A percentile compares a stretch with the other conserved stretches of the same genome.
Conservation (phyloP, 2,329 filamentous ascomycete genomes). For the Colletotrichum tofieldiae region DNA sequence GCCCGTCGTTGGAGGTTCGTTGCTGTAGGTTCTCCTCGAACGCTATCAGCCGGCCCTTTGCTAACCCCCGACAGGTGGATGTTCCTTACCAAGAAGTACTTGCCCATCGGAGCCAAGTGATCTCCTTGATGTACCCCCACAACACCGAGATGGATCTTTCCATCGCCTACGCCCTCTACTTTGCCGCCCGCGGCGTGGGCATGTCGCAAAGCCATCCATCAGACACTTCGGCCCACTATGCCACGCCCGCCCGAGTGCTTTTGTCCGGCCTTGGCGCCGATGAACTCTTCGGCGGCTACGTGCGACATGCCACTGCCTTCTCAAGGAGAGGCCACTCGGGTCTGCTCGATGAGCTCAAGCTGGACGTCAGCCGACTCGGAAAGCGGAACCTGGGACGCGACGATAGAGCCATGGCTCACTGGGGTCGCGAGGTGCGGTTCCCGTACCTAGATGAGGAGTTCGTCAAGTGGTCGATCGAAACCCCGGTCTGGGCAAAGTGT, state of each 20-base stretch:
- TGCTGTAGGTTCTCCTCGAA: slow-evolving; percentile 62
- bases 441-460: slow-evolving; percentile 92
- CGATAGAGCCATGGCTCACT: slow-evolving; percentile 91
- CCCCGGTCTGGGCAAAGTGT: slow-evolving; percentile 88
- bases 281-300: slow-evolving; percentile 95
- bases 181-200: slow-evolving; percentile 85
- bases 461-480: slow-evolving; percentile 83
- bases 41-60: slow-evolving; percentile 1
- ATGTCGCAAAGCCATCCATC: slow-evolving; percentile 53
- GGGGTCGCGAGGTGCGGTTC: slow-evolving; percentile 90
- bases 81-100: slow-evolving; percentile 84
- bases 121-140: slow-evolving; percentile 89
- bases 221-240: slow-evolving; percentile 63
- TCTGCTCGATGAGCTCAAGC: slow-evolving; percentile 84
- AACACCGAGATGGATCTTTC: slow-evolving; percentile 99
- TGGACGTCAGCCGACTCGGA: slow-evolving; percentile 89
- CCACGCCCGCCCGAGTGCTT: slow-evolving; percentile 83
- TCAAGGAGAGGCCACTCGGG: slow-evolving; percentile 77
- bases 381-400: slow-evolving; percentile 96
- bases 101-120: slow-evolving; percentile 77
- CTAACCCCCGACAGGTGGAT: slow-evolving; percentile 70
- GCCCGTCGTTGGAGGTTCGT: slow-evolving; percentile 86
- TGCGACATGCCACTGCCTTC: slow-evolving; percentile 85
- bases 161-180: slow-evolving; percentile 94
- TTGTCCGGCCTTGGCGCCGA: slow-evolving; percentile 95